Evolutionary conservation across 768 basidiomycete genomes (phyloP).

Genomic region (Auricularia sp.): DNA sequence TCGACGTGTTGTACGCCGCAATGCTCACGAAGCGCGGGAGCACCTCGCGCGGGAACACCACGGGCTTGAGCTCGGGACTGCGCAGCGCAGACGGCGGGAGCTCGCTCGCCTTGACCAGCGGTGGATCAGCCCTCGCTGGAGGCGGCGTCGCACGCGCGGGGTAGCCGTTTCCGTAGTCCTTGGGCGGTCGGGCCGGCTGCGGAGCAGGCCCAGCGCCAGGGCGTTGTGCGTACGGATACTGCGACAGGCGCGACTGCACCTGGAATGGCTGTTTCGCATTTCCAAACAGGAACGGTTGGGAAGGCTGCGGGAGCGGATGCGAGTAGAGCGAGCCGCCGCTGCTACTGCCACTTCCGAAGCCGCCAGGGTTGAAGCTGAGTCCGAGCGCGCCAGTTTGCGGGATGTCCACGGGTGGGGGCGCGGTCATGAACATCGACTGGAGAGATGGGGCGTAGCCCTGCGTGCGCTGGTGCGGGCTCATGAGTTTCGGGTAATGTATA

Average conservation of each 20-base stretch:
- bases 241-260: slow-evolving; percentile 2
- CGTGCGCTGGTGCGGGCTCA: slow-evolving; percentile 66
- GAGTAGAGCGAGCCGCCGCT: slow-evolving; percentile 11
- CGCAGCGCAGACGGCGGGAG: neutral
- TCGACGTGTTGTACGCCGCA: slow-evolving; percentile 65
- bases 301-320: slow-evolving; percentile 26
- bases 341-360: slow-evolving; percentile 1
- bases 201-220: neutral
- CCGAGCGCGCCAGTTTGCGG: neutral
- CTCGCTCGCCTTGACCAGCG: slow-evolving; percentile 8
- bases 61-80: slow-evolving; percentile 41
- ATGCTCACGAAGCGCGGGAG: slow-evolving; percentile 68
- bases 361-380: slow-evolving; percentile 2
- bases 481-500: slow-evolving; percentile 57
- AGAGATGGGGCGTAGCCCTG: slow-evolving; percentile 73
- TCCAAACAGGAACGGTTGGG: slow-evolving; percentile 17
- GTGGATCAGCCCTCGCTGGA: neutral
- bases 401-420: slow-evolving; percentile 4
- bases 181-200: slow-evolving; percentile 10
- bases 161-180: slow-evolving; percentile 7
- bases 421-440: slow-evolving; percentile 57
- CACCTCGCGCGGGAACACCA: slow-evolving; percentile 61
- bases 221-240: neutral
- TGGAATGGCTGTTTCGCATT: slow-evolving; percentile 10
- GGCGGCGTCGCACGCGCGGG: neutral